phyloP scores from a whole-genome alignment of 192 early-diverging fungal species.

The Coemansia sp. region DNA sequence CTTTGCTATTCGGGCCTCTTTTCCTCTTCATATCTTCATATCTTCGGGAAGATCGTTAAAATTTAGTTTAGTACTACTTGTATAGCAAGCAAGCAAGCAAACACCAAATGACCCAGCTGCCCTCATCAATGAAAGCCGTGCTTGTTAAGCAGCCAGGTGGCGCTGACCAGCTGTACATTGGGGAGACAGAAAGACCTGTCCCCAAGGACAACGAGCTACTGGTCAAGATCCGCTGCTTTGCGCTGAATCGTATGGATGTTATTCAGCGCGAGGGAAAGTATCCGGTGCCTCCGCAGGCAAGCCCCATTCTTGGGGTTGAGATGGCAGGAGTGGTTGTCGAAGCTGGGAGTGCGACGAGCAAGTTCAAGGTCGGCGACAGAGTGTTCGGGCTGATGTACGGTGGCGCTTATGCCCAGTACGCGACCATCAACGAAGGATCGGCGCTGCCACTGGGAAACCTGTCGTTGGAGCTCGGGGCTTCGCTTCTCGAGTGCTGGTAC shows the following conservation, averaged over 20 bases:
- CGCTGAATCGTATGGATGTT: slow-evolving; percentile 79
- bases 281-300: slow-evolving; percentile 63
- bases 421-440: slow-evolving; percentile 62
- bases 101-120: not conserved
- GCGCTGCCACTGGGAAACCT: slow-evolving; percentile 61
- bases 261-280: slow-evolving; percentile 74
- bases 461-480: slow-evolving; percentile 64
- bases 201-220: slow-evolving; percentile 54
- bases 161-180: slow-evolving; percentile 56
- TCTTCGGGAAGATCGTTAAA: no score
- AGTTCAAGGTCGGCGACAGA: slow-evolving; percentile 65
- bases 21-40: no score
- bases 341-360: slow-evolving; percentile 45
- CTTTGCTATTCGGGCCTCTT: no score
- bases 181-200: slow-evolving; percentile 43
- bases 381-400: slow-evolving; percentile 77
- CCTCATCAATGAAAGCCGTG: slow-evolving; percentile 52
- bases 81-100: not conserved
- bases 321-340: slow-evolving; percentile 65
- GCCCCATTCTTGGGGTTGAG: slow-evolving; percentile 75
- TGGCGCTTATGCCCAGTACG: slow-evolving; percentile 77
- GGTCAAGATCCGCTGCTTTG: slow-evolving; percentile 63
- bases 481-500: slow-evolving; percentile 79
- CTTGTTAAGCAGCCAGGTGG: slow-evolving; percentile 57
- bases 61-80: no score